Conservation (phyloP, 768 basidiomycete genomes). For the Russula abietina region DNA sequence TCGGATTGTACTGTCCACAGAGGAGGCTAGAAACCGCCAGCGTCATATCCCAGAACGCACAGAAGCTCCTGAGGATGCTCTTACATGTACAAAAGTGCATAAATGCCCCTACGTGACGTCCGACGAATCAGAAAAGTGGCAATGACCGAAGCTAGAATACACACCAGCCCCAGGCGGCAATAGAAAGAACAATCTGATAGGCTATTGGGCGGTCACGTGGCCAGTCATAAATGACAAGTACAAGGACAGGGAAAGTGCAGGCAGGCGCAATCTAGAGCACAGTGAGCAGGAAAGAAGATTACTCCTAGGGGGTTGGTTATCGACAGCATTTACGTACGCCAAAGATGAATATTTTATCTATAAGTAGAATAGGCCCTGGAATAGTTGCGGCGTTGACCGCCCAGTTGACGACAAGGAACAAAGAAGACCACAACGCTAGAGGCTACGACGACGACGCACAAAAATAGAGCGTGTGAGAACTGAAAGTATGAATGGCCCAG, state of each 20-base stretch:
- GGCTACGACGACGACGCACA: background rate
- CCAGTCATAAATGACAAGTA: constrained; percentile 67
- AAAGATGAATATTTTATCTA: constrained; percentile 60
- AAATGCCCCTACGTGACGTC: constrained; percentile 43
- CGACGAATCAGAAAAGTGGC: constrained; percentile 18
- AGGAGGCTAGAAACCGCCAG: constrained; percentile 31
- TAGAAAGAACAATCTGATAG: constrained; percentile 57
- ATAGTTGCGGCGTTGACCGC: constrained; percentile 4
- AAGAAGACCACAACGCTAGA: constrained; percentile 17
- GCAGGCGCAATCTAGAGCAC: constrained; percentile 45
- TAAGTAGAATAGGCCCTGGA: constrained; percentile 25
- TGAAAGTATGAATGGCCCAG: constrained; percentile 31
- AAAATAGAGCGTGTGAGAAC: constrained; percentile 34
- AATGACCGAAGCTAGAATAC: constrained; percentile 12
- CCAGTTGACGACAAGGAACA: constrained; percentile 18
- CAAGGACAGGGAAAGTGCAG: constrained; percentile 54
- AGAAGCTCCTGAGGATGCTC: constrained; percentile 17
- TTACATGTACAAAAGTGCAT: constrained; percentile 48
- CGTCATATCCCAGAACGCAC: background rate
- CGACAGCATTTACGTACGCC: constrained; percentile 33
- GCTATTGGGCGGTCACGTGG: constrained; percentile 52
- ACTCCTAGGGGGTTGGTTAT: constrained; percentile 27
- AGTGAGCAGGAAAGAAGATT: background rate
- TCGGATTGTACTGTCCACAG: constrained; percentile 38
- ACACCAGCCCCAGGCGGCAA: constrained; percentile 62